Evolutionary conservation across 129 eudicot genomes (phyloP).

Genomic region (Saussurea involucrata): DNA sequence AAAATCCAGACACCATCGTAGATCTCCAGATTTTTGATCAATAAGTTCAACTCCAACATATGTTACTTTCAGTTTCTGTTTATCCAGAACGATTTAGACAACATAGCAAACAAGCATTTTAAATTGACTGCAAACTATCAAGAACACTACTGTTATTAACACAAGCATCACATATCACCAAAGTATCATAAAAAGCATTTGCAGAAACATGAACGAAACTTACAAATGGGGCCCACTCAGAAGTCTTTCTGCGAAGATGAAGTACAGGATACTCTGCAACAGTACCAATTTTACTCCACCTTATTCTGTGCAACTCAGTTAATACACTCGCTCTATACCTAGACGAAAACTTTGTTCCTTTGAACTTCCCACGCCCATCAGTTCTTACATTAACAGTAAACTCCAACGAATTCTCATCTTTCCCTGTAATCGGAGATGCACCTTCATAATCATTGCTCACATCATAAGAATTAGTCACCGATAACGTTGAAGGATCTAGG

Average conservation of each 20-base stretch:
- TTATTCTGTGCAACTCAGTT: constrained; percentile 83
- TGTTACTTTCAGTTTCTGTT: constrained; percentile 88
- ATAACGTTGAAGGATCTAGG: constrained; percentile 66
- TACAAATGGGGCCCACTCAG: constrained; percentile 83
- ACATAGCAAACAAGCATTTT: background rate
- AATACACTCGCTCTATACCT: constrained; percentile 78
- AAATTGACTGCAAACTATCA: background rate
- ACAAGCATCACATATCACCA: constrained; percentile 6
- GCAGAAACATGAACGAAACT: constrained; percentile 26
- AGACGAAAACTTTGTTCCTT: constrained; percentile 73
- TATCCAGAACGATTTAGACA: background rate
- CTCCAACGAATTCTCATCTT: constrained; percentile 80
- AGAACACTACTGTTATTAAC: background rate
- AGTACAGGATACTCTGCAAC: constrained; percentile 82
- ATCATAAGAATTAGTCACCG: constrained; percentile 85
- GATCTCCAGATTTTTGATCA: constrained; percentile 75
- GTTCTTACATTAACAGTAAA: constrained; percentile 76
- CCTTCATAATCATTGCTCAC: constrained; percentile 72
- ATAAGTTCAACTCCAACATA: constrained; percentile 88
- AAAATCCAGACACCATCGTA: constrained; percentile 96
- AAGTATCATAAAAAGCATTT: background rate
- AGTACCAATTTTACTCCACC: constrained; percentile 64
- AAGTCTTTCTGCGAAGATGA: constrained; percentile 78
- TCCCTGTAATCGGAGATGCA: constrained; percentile 68
- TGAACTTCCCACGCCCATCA: constrained; percentile 91